Evolutionary conservation across 345 rosid species (phyloP), one percentile per base, ranked within the genome.

Genomic region (Alliaria petiolata): DNA sequence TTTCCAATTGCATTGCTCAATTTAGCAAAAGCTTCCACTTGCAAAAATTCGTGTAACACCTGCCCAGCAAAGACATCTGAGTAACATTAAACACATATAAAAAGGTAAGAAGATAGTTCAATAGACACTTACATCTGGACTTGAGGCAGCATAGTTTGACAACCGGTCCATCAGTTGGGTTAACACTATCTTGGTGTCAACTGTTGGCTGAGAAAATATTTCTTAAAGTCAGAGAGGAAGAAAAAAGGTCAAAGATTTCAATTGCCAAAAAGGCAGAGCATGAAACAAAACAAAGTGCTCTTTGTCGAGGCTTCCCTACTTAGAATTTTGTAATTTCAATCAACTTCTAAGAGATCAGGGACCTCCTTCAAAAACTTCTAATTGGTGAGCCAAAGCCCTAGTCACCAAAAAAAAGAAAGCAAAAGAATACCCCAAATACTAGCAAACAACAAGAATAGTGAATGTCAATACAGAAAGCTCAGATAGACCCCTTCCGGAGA

Each of bases 151-250:
- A 77, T 92, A 88, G 71, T 84, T 92, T 77, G 98, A 92, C 67
- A 92, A 84, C 75, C 98, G 84, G 39, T 90, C 98, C 98, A 92
- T 92, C 72, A 92, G 79, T 75, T 81, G 86, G 39, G 96, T 88
- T 59, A 92, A 78, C 80, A 92, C 87, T 47, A 86, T 85, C 81
- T 90, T 92, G 79, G 88, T 79, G 76, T 92, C 98, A 71, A 92
- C 96, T 14, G 89, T 80, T 64, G 91, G 91, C 98, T 92, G 86
- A 62, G 70, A 79, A 77, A 69, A 15, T 43, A 57, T 17, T 34
- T 26, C 30, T 76, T 59, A 44, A 55, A 31, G 74, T 62, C 56
- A 75, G 74, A 31, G 51, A 72, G 6, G 51, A 70, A 42, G 22
- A 35, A 8, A 62, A 34, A 63, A 40, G 11, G 33, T 53, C 10